Evolutionary conservation across 352 stramenopile species (phyloP), one percentile per base, ranked within the genome.

Genomic region (Globisporangium parvum): DNA sequence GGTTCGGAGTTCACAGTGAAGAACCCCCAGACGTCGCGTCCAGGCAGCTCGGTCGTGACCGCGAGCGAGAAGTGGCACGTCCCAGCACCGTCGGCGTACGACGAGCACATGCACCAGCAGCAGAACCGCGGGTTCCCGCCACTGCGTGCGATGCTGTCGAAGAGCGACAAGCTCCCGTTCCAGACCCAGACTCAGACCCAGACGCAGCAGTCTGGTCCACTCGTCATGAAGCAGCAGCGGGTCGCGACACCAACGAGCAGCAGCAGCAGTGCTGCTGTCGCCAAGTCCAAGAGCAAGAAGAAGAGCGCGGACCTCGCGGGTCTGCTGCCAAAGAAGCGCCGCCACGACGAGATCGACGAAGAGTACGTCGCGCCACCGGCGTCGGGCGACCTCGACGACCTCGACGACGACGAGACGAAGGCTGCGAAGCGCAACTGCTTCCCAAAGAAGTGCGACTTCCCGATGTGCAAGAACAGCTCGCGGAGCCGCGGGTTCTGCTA

Each of bases 391-490:
- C 33, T 55, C 21, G 53, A 67, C 18, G 54, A 57, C 2, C 44
- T 65, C 24, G 59, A 60, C 20, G 53, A 62, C 39, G 55, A 58
- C 31, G 56, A 53, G n/a, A 47, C 39, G 2, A 23, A 41, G 21
- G 35, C 59, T 23, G 12, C 41, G 41, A 89, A 89, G 69, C 79
- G 79, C 42, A 65, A 80, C 31, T 85, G 74, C 53, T 82, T 87
- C 44, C 79, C 79, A 20, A 90, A 89, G 71, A 90, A 90, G 56
- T 91, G 80, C 62, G 78, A 88, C 66, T 91, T 91, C 47, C 80
- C 80, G 10, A 82, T 91, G 75, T 91, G 80, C 71, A 87, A 87
- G 65, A 91, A 91, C 75, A 84, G 71, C 57, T 86, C 80, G 18
- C 77, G 80, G 45, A 87, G 74, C 54, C 80, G 80, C 42, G 80